Percentiles rank a stretch among this genome's conserved stretches.
phyloP scores from a whole-genome alignment of 1,284 basidiomycete species.

The Violaceomyces palustris region DNA sequence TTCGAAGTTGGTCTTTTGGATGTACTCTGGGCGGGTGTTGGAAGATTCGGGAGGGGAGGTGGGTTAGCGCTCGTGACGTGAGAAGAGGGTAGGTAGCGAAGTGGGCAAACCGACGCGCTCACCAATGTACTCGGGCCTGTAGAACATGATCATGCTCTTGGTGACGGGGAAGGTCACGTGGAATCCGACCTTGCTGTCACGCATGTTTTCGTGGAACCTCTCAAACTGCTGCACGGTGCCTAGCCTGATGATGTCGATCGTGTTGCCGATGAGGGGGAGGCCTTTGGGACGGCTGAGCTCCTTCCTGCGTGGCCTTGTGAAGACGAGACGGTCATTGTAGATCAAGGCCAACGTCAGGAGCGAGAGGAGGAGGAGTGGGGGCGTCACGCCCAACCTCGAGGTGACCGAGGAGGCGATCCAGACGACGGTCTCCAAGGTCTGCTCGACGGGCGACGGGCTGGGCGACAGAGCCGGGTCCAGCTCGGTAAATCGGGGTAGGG shows the following conservation, averaged over 20 bases:
- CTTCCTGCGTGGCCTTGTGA: constrained; percentile 13
- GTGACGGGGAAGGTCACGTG: constrained; percentile 17
- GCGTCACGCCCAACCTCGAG: too few species aligned
- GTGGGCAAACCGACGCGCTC: background rate
- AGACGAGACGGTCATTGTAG: constrained; percentile 26
- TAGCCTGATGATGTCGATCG: constrained; percentile 18
- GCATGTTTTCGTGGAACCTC: constrained; percentile 7
- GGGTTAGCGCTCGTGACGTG: background rate
- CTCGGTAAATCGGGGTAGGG: too few species aligned
- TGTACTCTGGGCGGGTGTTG: constrained; percentile 4
- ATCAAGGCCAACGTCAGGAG: too few species aligned
- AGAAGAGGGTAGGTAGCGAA: background rate
- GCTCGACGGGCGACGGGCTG: too few species aligned
- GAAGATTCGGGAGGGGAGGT: background rate
- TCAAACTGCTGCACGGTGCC: constrained; percentile 21
- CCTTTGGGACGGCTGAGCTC: constrained; percentile 21
- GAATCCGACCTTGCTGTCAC: constrained; percentile 13
- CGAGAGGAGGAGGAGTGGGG: constrained; percentile 19
- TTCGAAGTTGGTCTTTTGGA: constrained; percentile 40
- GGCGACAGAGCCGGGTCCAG: too few species aligned
- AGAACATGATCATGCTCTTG: constrained; percentile 21
- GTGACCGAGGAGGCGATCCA: too few species aligned
- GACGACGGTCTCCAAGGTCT: too few species aligned
- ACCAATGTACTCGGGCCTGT: constrained; percentile 29
- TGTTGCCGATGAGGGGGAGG: constrained; percentile 23